Conservation (phyloP, 2,329 filamentous ascomycete genomes). For the Verticillium tricorpus region DNA sequence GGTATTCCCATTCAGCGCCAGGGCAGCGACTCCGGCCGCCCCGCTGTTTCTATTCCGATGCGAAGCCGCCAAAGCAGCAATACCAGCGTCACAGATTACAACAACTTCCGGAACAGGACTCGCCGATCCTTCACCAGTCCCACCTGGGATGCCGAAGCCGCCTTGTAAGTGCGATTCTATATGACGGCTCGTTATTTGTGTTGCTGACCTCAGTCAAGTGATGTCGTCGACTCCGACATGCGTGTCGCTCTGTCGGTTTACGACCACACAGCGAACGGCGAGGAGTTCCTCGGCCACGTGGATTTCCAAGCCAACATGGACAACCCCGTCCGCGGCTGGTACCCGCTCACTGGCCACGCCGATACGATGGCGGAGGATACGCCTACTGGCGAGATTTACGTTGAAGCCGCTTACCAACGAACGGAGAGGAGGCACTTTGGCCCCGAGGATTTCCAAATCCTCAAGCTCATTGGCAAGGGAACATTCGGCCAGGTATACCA, state of each 20-base stretch:
- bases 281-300: slow-evolving; percentile 89
- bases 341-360: slow-evolving; percentile 68
- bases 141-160: slow-evolving; percentile 91
- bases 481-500: slow-evolving; percentile 99
- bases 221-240: slow-evolving; percentile 88
- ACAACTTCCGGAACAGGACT: slow-evolving; percentile 53
- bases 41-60: slow-evolving; percentile 93
- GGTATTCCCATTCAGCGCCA: slow-evolving; percentile 62
- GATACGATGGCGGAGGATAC: slow-evolving; percentile 68
- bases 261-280: slow-evolving; percentile 71
- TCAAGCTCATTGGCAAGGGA: slow-evolving; percentile 95
- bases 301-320: slow-evolving; percentile 66
- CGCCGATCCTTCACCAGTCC: slow-evolving; percentile 69
- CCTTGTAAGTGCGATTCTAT: slow-evolving; percentile 67
- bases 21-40: slow-evolving; percentile 74
- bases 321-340: slow-evolving; percentile 80
- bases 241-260: slow-evolving; percentile 92
- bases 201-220: slow-evolving; percentile 47
- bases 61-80: slow-evolving; percentile 94
- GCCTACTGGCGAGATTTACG: slow-evolving; percentile 81
- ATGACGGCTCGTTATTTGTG: neutral
- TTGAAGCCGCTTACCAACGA: slow-evolving; percentile 81
- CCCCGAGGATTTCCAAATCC: slow-evolving; percentile 90
- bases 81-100: slow-evolving; percentile 72
- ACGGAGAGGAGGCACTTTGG: slow-evolving; percentile 89